Evolutionary conservation across 345 rosid genomes (phyloP).

Genomic region (Salix purpurea): DNA sequence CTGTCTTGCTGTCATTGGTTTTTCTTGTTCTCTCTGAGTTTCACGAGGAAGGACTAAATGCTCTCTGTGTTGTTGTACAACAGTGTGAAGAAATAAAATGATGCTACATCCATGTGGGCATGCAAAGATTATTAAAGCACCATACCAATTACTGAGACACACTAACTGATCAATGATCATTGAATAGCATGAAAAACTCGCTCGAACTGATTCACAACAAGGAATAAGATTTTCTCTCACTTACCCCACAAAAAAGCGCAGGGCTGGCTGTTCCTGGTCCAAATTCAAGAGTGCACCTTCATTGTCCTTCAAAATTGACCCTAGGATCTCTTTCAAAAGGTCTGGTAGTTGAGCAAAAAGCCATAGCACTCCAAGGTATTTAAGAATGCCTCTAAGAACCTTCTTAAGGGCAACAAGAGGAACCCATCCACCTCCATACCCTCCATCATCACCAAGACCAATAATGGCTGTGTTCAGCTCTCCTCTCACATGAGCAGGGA

Average conservation of each 20-base stretch:
- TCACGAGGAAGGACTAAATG: too few species aligned
- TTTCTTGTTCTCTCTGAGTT: too few species aligned
- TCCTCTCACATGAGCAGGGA: constrained; percentile 91
- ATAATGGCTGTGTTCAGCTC: constrained; percentile 93
- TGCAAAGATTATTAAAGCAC: neutral
- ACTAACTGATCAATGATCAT: neutral
- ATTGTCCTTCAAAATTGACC: constrained; percentile 85
- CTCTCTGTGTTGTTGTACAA: too few species aligned
- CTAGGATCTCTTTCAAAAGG: constrained; percentile 87
- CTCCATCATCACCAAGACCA: constrained; percentile 99
- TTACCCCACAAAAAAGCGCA: constrained; percentile 99
- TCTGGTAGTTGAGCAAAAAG: constrained; percentile 89
- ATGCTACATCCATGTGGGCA: neutral
- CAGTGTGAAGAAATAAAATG: too few species aligned
- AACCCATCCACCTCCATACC: constrained; percentile 99
- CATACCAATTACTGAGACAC: neutral
- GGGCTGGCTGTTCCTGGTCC: constrained; percentile 98
- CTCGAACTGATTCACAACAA: neutral
- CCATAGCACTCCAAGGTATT: constrained; percentile 97
- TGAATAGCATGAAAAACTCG: neutral
- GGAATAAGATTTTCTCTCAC: neutral
- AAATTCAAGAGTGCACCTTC: constrained; percentile 95
- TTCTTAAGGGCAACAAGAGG: constrained; percentile 99
- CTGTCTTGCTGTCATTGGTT: too few species aligned
- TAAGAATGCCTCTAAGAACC: constrained; percentile 91